A percentile compares a stretch with the other conserved stretches of the same genome.
phyloP scores from a whole-genome alignment of 495 filamentous ascomycete species.

The Usnea hakonensis region DNA sequence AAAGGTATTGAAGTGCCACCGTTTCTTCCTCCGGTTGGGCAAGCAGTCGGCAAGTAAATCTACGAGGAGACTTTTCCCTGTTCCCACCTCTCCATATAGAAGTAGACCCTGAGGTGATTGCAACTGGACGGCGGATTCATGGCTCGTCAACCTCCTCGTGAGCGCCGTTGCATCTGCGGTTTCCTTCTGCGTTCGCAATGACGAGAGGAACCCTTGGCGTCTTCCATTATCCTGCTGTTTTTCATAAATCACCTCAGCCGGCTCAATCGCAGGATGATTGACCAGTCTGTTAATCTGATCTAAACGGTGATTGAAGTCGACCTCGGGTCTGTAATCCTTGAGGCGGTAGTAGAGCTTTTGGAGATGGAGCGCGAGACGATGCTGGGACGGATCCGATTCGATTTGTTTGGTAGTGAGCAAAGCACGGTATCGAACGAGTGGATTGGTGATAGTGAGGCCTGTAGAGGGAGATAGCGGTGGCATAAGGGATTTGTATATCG shows the following conservation, averaged over 20 bases:
- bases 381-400: conserved; percentile 55
- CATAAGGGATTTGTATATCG: conserved; percentile 4
- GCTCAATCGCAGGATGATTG: conserved; percentile 3
- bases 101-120: conserved; percentile 58
- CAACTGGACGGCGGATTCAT: conserved; percentile 55
- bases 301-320: conserved; percentile 52
- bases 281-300: conserved; percentile 42
- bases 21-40: conserved; percentile 55
- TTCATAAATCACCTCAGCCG: not conserved
- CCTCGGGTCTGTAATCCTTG: conserved; percentile 59
- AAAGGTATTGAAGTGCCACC: conserved; percentile 71
- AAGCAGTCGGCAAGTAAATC: conserved; percentile 62
- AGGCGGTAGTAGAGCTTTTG: conserved; percentile 59
- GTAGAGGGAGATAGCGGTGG: conserved; percentile 9
- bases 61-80: conserved; percentile 62
- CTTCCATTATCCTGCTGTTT: not conserved
- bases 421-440: conserved; percentile 58
- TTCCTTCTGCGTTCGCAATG: conserved; percentile 31
- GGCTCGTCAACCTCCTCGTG: conserved; percentile 48
- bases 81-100: conserved; percentile 64
- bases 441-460: conserved; percentile 61
- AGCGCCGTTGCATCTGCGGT: conserved; percentile 48
- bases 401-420: conserved; percentile 52
- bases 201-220: conserved; percentile 16
- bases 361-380: conserved; percentile 58